Conservation (phyloP, 768 basidiomycete genomes). For the Mycena rebaudengoi region DNA sequence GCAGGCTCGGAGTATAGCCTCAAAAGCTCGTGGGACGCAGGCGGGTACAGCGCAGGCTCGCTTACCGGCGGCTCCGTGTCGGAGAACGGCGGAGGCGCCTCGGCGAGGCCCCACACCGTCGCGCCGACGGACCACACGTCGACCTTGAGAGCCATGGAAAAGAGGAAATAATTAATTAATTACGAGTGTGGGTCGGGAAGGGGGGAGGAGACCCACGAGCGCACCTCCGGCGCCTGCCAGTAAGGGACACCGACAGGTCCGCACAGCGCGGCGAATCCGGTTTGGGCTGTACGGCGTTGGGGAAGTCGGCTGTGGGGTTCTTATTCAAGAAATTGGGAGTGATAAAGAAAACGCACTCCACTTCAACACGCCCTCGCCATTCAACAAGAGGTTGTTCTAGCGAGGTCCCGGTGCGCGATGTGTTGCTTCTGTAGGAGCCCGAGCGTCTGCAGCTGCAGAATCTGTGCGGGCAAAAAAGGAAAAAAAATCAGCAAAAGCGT, state of each 20-base stretch:
- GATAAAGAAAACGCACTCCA: constrained; percentile 71
- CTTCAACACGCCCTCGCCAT: constrained; percentile 74
- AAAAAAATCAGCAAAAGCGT: constrained; percentile 51
- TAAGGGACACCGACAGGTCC: constrained; percentile 71
- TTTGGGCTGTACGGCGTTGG: constrained; percentile 76
- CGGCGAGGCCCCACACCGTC: constrained; percentile 84
- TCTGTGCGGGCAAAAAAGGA: too few relatives aligned
- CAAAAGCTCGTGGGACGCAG: constrained; percentile 78
- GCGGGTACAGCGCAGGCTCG: constrained; percentile 68
- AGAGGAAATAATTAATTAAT: constrained; percentile 20
- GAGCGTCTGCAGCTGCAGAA: constrained; percentile 70
- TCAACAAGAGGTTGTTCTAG: constrained; percentile 83
- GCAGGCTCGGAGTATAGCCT: too few relatives aligned
- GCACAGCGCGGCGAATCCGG: constrained; percentile 56
- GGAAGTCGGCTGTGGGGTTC: constrained; percentile 74
- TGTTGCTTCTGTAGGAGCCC: constrained; percentile 68
- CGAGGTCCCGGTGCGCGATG: constrained; percentile 88
- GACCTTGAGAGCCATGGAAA: constrained; percentile 64
- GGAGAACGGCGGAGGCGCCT: constrained; percentile 78
- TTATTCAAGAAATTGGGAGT: background rate
- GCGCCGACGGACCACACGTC: constrained; percentile 87
- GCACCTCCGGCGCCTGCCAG: constrained; percentile 88
- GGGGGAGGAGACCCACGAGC: constrained; percentile 58
- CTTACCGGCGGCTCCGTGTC: constrained; percentile 62
- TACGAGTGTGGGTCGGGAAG: background rate